Evolutionary conservation across 768 basidiomycete genomes (phyloP), one percentile per base, ranked within the genome.

Genomic region (Xerocomellus amylosporus): DNA sequence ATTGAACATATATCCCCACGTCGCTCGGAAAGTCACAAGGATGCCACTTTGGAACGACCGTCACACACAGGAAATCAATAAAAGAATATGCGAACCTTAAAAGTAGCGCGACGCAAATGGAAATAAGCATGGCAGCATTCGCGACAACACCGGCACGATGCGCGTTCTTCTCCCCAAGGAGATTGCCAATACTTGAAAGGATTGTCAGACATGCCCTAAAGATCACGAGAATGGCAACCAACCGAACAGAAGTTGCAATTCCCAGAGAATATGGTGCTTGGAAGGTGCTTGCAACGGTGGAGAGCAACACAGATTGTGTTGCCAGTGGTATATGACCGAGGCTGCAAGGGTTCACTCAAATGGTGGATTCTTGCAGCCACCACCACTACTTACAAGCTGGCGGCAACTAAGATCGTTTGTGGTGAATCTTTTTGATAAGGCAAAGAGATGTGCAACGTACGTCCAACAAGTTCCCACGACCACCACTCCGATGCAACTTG

Each of bases 401-500:
- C 79, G 22, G 80, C 78, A 24, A 82, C 79, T 83, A 44, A 12
- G 28, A 22, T 6, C 8, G 20, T 42, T 51, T 36, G 41, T 28
- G 36, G 26, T 55, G 40, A 67, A 54, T 36, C 8, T 37, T 10
- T 26, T 28, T 38, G 6, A 40, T 2, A 24, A 10, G 4, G 13
- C 5, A 42, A 49, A 52, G 2, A 46, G 8, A 46, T n/a, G 44
- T 43, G 17, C 4, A 28, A 65, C 68, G 14, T 33, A 70, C 68
- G 73, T 31, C 85, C 87, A 40, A 92, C 75, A 3, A 93, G 78
- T 69, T 96, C 93, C 96, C 96, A 96, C 31, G 88, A 88, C 94
- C 95, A 98, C 95, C 95, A 98, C 71, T 96, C 95, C 1, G 84
- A 85, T 2, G 88, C 91, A 2, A 85, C 86, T 70, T 93, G 92